Conservation (phyloP, 805 yeast genomes). For the Candida methanosorbosa region DNA sequence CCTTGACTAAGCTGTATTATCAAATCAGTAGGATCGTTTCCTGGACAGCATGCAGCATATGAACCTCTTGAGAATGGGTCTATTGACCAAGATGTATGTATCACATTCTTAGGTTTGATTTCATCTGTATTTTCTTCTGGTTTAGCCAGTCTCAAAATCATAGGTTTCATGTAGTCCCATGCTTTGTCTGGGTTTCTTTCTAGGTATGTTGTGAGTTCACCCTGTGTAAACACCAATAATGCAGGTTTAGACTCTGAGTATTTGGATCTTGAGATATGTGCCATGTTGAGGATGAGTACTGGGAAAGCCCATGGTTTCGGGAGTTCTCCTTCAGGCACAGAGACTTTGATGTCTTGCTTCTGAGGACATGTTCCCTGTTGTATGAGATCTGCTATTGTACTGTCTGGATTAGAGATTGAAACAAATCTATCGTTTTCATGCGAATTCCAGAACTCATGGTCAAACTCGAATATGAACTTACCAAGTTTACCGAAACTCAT, state of each 20-base stretch:
- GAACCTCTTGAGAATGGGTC: constrained; percentile 80
- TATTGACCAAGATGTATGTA: constrained; percentile 66
- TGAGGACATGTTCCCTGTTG: constrained; percentile 3
- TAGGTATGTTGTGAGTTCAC: constrained; percentile 58
- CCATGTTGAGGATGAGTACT: constrained; percentile 49
- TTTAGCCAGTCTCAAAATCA: constrained; percentile 23
- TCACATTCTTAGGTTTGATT: constrained; percentile 26
- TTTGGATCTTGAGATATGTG: constrained; percentile 32
- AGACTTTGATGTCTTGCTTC: background rate
- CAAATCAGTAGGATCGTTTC: constrained; percentile 60
- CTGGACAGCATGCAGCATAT: constrained; percentile 62
- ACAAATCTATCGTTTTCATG: constrained; percentile 40
- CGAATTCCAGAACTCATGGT: constrained; percentile 47
- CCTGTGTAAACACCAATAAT: constrained; percentile 60
- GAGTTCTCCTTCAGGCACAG: background rate
- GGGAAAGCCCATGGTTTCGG: constrained; percentile 54
- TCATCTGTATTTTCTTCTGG: constrained; percentile 16
- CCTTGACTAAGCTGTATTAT: constrained; percentile 57
- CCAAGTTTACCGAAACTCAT: constrained; percentile 65
- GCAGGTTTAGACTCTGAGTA: constrained; percentile 41
- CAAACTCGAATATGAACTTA: constrained; percentile 64
- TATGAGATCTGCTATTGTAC: constrained; percentile 5
- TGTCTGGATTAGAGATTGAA: constrained; percentile 31
- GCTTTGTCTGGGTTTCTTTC: constrained; percentile 43
- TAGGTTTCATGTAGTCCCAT: constrained; percentile 53